Evolutionary conservation across 2,329 filamentous ascomycete species (phyloP).

Genomic region (Aspergillus uvarum): DNA sequence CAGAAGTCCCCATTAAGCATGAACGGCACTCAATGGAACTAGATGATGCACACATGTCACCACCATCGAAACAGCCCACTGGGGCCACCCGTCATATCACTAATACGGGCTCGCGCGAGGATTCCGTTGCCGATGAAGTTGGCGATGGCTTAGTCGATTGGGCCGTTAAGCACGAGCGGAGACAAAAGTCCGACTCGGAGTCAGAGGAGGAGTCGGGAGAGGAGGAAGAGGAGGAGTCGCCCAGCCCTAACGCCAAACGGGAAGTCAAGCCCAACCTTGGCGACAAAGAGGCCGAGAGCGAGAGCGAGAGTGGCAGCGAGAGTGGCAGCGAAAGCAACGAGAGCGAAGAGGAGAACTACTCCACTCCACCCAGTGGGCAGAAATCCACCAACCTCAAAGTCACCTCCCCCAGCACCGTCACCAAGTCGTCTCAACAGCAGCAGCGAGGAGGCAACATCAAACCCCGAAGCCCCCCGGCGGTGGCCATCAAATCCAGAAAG

Average conservation of each 20-base stretch:
- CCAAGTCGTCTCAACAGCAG: neutral
- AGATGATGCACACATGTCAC: neutral
- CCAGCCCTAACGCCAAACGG: neutral
- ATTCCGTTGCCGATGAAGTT: neutral
- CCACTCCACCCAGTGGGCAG: neutral
- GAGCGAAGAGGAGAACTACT: neutral
- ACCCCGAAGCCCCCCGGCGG: neutral
- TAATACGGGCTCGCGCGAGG: neutral
- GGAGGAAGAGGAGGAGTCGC: neutral
- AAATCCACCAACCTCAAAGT: neutral
- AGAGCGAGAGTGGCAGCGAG: slow-evolving; percentile 5
- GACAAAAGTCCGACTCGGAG: too few relatives aligned
- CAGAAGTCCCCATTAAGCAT: neutral
- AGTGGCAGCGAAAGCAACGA: slow-evolving; percentile 2
- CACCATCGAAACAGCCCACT: neutral
- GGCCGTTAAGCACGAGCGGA: neutral
- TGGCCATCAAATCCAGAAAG: neutral
- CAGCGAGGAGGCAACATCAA: neutral
- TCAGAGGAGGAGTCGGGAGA: neutral
- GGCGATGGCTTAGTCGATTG: neutral
- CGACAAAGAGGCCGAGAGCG: neutral
- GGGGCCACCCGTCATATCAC: neutral
- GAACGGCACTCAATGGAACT: neutral
- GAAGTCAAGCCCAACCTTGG: neutral
- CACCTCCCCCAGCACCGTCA: neutral